Conservation (phyloP, 2,329 filamentous ascomycete species). For the Pseudogymnoascus sp. region DNA sequence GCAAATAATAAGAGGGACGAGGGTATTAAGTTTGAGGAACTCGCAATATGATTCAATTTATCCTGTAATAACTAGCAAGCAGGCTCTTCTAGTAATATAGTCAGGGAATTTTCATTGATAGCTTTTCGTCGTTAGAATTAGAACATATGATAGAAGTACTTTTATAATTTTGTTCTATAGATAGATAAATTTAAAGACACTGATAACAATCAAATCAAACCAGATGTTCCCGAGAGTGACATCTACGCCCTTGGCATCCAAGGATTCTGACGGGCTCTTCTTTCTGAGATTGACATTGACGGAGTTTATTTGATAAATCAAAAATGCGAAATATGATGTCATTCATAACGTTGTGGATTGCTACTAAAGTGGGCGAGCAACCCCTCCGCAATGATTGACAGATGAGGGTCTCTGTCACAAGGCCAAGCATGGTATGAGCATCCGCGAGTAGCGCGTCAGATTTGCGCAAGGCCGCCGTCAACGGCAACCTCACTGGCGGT, state of each 20-base stretch:
- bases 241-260: no score
- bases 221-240: no score
- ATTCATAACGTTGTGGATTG: no score
- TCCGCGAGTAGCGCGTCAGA: not conserved
- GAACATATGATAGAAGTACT: not conserved
- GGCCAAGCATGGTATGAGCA: no score
- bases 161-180: not conserved
- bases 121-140: not conserved
- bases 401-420: no score
- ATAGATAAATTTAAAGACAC: not conserved
- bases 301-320: no score
- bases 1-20: not conserved
- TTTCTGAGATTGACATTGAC: no score
- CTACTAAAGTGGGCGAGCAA: no score
- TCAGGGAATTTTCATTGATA: not conserved
- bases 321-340: no score
- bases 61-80: not conserved
- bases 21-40: not conserved
- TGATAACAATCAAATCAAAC: no score
- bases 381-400: no score
- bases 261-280: no score
- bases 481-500: slow-evolving; percentile 15
- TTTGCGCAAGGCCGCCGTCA: slow-evolving; percentile 14
- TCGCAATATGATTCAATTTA: not conserved
- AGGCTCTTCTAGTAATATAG: not conserved